These are phyloP conservation scores for Magnaporthales sp. DNA, from an alignment of 2,329 filamentous ascomycete genomes.

Conservation along the genomic window DNA sequence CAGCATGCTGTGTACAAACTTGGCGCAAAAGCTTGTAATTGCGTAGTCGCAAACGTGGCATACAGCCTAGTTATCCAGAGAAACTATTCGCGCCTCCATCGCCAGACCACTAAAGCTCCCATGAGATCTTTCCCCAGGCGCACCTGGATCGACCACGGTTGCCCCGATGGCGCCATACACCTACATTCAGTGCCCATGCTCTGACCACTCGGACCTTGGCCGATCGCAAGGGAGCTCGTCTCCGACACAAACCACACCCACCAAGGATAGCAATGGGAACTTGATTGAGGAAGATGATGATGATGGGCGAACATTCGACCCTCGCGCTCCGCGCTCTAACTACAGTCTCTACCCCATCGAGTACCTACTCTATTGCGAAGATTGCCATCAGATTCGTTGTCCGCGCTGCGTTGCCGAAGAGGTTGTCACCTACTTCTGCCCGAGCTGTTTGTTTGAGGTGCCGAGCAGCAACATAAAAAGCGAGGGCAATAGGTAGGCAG, in stretches of 20 bases:
- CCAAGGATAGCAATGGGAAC: conserved; percentile 20
- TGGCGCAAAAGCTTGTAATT: background rate
- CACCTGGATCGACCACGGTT: background rate
- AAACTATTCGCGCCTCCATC: background rate
- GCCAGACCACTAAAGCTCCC: background rate
- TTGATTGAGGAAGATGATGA: conserved; percentile 45
- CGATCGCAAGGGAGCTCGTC: conserved; percentile 27
- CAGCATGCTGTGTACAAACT: background rate
- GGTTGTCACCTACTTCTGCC: conserved; percentile 91
- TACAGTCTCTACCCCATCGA: conserved; percentile 91
- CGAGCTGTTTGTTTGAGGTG: conserved; percentile 91
- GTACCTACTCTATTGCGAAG: conserved; percentile 91
- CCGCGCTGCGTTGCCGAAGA: conserved; percentile 88
- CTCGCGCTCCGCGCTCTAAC: conserved; percentile 73
- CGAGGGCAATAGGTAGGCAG: conserved; percentile 76
- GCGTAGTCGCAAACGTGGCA: background rate
- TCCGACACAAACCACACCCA: conserved; percentile 19
- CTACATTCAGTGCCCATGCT: conserved; percentile 60
- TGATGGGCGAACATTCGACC: conserved; percentile 77
- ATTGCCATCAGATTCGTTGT: conserved; percentile 93
- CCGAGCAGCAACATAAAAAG: conserved; percentile 86
- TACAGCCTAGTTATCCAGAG: background rate
- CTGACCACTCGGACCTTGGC: conserved; percentile 28
- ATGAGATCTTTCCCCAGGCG: background rate
- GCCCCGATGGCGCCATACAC: conserved; percentile 49